A percentile compares a stretch with the other conserved stretches of the same genome.
Conservation (phyloP, 1,284 basidiomycete genomes). For the Phenoliferia sp. region DNA sequence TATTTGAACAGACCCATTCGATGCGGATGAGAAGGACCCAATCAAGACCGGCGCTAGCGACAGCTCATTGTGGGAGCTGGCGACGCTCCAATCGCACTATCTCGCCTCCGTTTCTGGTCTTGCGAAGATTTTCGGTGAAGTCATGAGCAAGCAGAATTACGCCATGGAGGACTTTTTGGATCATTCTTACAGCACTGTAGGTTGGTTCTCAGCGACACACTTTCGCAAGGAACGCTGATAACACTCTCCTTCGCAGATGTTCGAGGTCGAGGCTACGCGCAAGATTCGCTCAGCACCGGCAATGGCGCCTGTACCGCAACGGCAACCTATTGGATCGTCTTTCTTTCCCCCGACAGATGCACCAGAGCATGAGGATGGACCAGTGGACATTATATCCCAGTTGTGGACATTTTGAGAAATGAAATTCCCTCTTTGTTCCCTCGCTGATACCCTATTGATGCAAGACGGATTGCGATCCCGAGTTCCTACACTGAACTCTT, state of each 20-base stretch:
- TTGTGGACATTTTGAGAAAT: not conserved
- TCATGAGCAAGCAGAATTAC: constrained; percentile 87
- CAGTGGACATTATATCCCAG: not conserved
- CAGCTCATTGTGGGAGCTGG: constrained; percentile 88
- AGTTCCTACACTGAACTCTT: too few relatives aligned
- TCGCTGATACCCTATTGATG: too few relatives aligned
- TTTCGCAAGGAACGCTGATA: not conserved
- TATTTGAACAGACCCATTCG: constrained; percentile 61
- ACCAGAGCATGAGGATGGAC: not conserved
- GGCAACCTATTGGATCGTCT: constrained; percentile 30
- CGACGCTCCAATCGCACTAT: constrained; percentile 76
- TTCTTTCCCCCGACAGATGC: constrained; percentile 21
- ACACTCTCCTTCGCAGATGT: constrained; percentile 55
- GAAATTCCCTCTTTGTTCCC: not conserved
- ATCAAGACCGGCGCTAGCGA: constrained; percentile 71
- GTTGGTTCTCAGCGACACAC: not conserved
- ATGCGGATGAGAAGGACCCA: constrained; percentile 64
- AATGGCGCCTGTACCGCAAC: constrained; percentile 39
- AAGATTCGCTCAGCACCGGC: constrained; percentile 72
- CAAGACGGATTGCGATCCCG: too few relatives aligned
- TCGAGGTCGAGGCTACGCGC: constrained; percentile 76
- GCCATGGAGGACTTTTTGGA: constrained; percentile 94
- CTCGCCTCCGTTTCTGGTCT: constrained; percentile 76
- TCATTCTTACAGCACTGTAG: constrained; percentile 84
- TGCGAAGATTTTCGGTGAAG: constrained; percentile 78